Conservation (phyloP, 257 asterid species). For the Solanum gandarillasii region DNA sequence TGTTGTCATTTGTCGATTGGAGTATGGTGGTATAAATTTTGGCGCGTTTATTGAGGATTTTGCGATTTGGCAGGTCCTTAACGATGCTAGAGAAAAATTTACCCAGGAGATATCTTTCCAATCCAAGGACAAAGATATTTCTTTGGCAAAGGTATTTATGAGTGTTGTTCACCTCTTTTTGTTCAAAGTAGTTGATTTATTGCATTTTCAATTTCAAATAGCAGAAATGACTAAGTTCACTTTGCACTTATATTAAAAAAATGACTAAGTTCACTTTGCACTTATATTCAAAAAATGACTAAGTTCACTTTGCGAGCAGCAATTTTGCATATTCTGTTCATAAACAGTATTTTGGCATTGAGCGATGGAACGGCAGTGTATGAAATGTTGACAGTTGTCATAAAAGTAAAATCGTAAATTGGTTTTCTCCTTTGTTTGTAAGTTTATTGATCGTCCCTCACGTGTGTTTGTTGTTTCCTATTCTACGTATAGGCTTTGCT, state of each 20-base stretch:
- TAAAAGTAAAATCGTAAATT: background rate
- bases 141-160: slow-evolving; percentile 70
- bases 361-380: background rate
- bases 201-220: background rate
- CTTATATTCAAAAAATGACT: background rate
- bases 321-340: background rate
- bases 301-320: background rate
- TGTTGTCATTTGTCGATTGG: background rate
- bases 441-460: background rate
- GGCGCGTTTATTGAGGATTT: slow-evolving; percentile 6
- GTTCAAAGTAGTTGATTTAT: background rate
- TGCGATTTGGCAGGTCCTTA: slow-evolving; percentile 41
- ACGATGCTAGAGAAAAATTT: slow-evolving; percentile 66
- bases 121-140: slow-evolving; percentile 78
- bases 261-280: background rate
- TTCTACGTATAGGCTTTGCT: slow-evolving; percentile 52
- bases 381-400: background rate
- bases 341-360: background rate
- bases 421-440: background rate
- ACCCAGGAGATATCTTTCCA: slow-evolving; percentile 70
- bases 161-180: background rate
- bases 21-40: background rate
- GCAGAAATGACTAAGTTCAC: background rate
- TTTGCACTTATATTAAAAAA: background rate
- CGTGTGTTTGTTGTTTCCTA: background rate